Base-by-base conservation (phyloP, 225 moss, liverwort and hornwort species). In the Sphagnum contortum region DNA sequence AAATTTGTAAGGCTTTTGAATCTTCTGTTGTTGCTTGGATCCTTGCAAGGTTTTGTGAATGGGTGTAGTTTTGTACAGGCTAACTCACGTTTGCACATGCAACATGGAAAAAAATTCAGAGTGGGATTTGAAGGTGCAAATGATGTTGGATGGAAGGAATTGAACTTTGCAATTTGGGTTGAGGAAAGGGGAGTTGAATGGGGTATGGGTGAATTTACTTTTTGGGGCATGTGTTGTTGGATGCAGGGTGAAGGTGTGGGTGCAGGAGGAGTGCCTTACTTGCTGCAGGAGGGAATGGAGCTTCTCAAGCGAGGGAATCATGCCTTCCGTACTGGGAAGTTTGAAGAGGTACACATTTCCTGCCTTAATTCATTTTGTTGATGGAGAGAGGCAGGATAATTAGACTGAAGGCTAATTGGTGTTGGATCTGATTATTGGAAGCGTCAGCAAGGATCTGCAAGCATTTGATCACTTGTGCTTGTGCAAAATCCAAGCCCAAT, bases 301-400 rank as follows among this genome's bases (percentile, higher is more conserved):
- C 70, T 68, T 52, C 29, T 86, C 45, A 69, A 66, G 68, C 74
- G 64, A 57, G 94, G 87, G 13, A 89, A 87, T 57, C 68, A 61
- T 44, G 83, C 85, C 5, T 91, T 85, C 60, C 91, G 94, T 64
- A 62, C 70, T n/a, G 73, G 68, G 49, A 82, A 70, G 66, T 94
- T 73, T 62, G 77, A 94, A 49, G 78, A 77, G 91, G 94, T 94
- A 44, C 61, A 69, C 57, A 10, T 9, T 29, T 59, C 68, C 64
- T 6, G 8, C 45, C 47, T 8, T 49, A 47, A 29, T 29, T 29
- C 1, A 29, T 29, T 29, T 29, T 29, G 29, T 29, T 29, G 29
- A 29, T 29, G 29, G 29, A 29, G 29, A 29, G 29, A 29, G 29
- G 29, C 29, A 29, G 29, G 29, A 29, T 29, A 29, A 29, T 29